phyloP scores from a whole-genome alignment of 2,329 filamentous ascomycete genomes.

The Aspergillus persii region DNA sequence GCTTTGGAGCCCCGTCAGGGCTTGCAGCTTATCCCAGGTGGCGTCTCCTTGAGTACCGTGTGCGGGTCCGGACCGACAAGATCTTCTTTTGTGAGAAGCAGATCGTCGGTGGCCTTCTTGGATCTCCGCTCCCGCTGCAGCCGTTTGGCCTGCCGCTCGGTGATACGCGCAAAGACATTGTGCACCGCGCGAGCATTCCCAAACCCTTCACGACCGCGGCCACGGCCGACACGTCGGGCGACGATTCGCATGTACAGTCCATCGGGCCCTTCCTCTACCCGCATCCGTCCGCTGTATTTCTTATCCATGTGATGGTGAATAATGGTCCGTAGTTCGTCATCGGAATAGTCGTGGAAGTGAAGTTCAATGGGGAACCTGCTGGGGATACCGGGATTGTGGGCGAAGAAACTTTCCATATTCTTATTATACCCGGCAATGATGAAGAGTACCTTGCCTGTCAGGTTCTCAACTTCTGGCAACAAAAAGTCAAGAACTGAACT shows the following conservation, averaged over 20 bases:
- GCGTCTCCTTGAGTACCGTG: conserved; percentile 50
- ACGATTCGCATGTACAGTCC: conserved; percentile 66
- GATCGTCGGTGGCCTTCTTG: conserved; percentile 52
- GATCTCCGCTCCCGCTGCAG: conserved; percentile 49
- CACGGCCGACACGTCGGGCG: conserved; percentile 59
- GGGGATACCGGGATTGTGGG: conserved; percentile 68
- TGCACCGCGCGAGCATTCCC: conserved; percentile 70
- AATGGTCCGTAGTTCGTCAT: conserved; percentile 64
- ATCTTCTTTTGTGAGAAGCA: conserved; percentile 64
- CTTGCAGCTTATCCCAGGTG: conserved; percentile 59
- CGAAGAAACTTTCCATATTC: conserved; percentile 74
- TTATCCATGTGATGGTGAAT: conserved; percentile 54
- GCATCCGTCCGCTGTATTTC: conserved; percentile 57
- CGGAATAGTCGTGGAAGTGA: conserved; percentile 67
- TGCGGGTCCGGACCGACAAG: conserved; percentile 68
- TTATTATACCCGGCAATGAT: conserved; percentile 71
- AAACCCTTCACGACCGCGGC: conserved; percentile 65
- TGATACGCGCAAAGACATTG: conserved; percentile 57
- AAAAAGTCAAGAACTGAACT: conserved; percentile 66
- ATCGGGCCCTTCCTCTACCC: conserved; percentile 55
- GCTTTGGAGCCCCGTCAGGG: conserved; percentile 56
- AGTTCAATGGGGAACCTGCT: conserved; percentile 67
- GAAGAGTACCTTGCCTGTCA: conserved; percentile 67
- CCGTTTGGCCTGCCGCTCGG: conserved; percentile 58
- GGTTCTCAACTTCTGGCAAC: conserved; percentile 70